A percentile compares a stretch with the other conserved stretches of the same genome.
phyloP scores from a whole-genome alignment of 2,329 filamentous ascomycete genomes.

The Claviceps sorghi region DNA sequence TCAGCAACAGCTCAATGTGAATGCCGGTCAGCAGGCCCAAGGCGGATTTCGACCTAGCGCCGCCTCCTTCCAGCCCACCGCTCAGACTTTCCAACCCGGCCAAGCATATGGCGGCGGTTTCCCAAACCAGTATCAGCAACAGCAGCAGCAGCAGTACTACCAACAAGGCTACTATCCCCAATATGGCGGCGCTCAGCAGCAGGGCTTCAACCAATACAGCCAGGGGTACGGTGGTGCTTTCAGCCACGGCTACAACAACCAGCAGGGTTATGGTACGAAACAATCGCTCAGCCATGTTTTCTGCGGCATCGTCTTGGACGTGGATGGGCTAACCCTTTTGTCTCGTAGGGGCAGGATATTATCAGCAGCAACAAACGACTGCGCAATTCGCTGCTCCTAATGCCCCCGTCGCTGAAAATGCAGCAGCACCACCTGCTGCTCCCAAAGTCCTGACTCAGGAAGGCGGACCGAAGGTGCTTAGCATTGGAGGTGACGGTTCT shows the following conservation, averaged over 20 bases:
- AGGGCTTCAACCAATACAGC: conserved; percentile 36
- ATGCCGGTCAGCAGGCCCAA: conserved; percentile 29
- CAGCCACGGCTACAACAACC: conserved; percentile 30
- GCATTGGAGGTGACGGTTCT: conserved; percentile 47
- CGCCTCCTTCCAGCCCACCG: conserved; percentile 58
- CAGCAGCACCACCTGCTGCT: conserved; percentile 25
- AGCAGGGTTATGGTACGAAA: conserved; percentile 26
- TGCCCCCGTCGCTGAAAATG: conserved; percentile 6
- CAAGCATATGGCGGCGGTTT: conserved; percentile 49
- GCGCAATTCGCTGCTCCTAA: not conserved
- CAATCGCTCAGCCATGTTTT: conserved; percentile 1
- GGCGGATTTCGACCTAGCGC: conserved; percentile 37
- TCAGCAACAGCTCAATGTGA: conserved; percentile 61
- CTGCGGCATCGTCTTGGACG: not conserved
- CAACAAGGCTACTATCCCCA: conserved; percentile 44
- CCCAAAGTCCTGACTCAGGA: conserved; percentile 32
- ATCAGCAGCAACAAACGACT: conserved; percentile 28
- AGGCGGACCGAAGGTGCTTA: conserved; percentile 48
- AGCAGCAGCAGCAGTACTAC: conserved; percentile 33
- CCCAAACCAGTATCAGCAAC: conserved; percentile 41
- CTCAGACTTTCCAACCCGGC: conserved; percentile 56
- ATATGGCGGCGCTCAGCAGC: conserved; percentile 31
- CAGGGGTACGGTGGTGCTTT: conserved; percentile 39
- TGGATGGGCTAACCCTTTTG: not conserved
- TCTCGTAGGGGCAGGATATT: conserved; percentile 31